A percentile compares a stretch with the other conserved stretches of the same genome.
phyloP scores from a whole-genome alignment of 176 grass and related monocot genomes.

The Triticum dicoccoides region DNA sequence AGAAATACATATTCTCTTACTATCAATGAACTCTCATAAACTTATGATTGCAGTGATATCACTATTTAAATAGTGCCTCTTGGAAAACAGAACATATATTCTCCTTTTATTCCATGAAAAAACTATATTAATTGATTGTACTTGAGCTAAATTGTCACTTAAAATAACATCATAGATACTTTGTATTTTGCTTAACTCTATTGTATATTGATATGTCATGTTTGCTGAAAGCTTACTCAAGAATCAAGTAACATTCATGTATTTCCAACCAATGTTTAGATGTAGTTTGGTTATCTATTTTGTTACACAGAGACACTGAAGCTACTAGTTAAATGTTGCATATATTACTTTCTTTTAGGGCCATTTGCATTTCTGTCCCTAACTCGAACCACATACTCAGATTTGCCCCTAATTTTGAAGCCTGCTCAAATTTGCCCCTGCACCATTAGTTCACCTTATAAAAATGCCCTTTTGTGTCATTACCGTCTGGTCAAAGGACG shows the following conservation, averaged over 20 bases:
- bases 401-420: too few species aligned
- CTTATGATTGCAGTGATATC: neutral
- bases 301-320: too few species aligned
- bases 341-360: neutral
- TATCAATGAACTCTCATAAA: neutral
- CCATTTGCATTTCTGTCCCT: too few species aligned
- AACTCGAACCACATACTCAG: too few species aligned
- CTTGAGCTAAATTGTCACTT: neutral
- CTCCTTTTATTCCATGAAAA: neutral
- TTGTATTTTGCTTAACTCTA: neutral
- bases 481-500: too few species aligned
- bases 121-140: neutral
- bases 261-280: neutral
- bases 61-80: neutral
- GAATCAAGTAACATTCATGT: neutral
- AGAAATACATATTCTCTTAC: neutral
- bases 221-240: neutral
- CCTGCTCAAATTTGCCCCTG: too few species aligned
- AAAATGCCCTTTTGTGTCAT: too few species aligned
- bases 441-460: too few species aligned
- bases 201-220: neutral
- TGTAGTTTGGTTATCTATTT: too few species aligned
- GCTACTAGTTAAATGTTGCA: too few species aligned
- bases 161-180: neutral
- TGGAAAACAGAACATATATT: neutral